Evolutionary conservation across 2,329 filamentous ascomycete genomes (phyloP), one percentile per base, ranked within the genome.

Genomic region (Intubia oerlemansii): DNA sequence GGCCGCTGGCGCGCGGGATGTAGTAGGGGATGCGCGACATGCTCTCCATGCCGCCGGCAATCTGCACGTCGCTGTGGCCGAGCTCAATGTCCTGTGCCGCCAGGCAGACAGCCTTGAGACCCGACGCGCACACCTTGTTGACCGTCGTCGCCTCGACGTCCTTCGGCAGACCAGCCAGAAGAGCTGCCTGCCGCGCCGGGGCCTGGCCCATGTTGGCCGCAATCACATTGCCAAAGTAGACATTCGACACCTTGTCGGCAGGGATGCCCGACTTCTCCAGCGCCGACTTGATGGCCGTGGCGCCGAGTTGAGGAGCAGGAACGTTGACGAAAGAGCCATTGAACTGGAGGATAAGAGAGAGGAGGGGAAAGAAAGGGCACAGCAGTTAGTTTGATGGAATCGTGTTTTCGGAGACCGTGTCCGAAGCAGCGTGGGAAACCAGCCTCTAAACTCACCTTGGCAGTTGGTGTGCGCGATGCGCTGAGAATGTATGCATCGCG

Each of bases 71-170:
- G 11, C 81, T 68, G 8, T 91, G 62, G 5, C 88, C 85, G 9
- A 98, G 66, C 52, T 93, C 80, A 41, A 95, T 92, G 45, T 91
- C 88, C 45, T 92, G 81, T 1, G 85, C 85, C 2, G 85, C 88
- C 25, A 95, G 65, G 14, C 66, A 71, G 5, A 95, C 82, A 2
- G 88, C 78, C 52, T 98, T 98, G 39, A 98, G 59, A 5, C 88
- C 88, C 0, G 84, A 93, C 4, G 88, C 77, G 57, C 88, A 98
- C 34, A 98, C 88, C 55, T 98, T 98, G 62, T 98, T 98, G 52
- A 98, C 74, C 11, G 88, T 95, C 28, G 76, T 73, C 20, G 84
- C 77, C 54, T 98, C 88, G 32, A 90, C 65, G 6, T 62, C 68
- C n/a, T 70, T 57, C 8, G 81, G 64, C 4, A 95, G 66, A 2